Evolutionary conservation across 2,329 filamentous ascomycete genomes (phyloP).

Genomic region (Talaromyces sp.): DNA sequence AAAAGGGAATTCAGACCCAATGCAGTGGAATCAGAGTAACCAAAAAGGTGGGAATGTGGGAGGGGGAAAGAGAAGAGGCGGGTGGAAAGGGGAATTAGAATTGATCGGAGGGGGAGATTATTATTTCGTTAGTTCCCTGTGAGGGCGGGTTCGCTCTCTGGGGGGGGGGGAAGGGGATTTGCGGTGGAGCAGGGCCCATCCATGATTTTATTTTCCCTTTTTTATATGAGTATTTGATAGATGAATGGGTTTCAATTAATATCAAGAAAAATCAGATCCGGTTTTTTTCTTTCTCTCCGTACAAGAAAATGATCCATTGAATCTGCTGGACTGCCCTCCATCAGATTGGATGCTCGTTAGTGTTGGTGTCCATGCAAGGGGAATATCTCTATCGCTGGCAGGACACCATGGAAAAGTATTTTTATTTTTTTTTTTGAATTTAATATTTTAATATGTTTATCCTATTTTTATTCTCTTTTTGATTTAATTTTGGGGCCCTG

Average conservation of each 20-base stretch:
- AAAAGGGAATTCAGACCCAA: conserved; percentile 2
- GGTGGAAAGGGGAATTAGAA: background rate
- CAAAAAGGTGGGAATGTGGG: background rate
- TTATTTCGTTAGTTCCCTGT: conserved; percentile 19
- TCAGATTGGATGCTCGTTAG: background rate
- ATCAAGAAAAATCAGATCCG: too few relatives aligned
- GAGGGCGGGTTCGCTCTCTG: conserved; percentile 11
- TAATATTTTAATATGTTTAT: background rate
- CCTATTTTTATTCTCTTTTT: background rate
- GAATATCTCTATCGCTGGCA: background rate
- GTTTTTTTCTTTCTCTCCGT: background rate
- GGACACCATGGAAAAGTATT: background rate
- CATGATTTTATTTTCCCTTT: conserved; percentile 2
- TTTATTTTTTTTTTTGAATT: background rate
- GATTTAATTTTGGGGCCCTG: background rate
- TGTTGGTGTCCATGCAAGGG: background rate
- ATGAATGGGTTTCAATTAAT: too few relatives aligned
- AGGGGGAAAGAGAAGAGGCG: background rate
- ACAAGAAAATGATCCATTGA: background rate
- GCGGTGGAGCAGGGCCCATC: conserved; percentile 14
- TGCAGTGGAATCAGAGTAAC: conserved; percentile 3
- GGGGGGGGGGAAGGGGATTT: conserved; percentile 2
- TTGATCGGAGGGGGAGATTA: conserved; percentile 16
- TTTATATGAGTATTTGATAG: too few relatives aligned
- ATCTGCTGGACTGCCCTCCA: too few relatives aligned